Percentiles rank a stretch among this genome's conserved stretches.
phyloP scores from a whole-genome alignment of 305 asterid species.

The Euphrasia arctica region DNA sequence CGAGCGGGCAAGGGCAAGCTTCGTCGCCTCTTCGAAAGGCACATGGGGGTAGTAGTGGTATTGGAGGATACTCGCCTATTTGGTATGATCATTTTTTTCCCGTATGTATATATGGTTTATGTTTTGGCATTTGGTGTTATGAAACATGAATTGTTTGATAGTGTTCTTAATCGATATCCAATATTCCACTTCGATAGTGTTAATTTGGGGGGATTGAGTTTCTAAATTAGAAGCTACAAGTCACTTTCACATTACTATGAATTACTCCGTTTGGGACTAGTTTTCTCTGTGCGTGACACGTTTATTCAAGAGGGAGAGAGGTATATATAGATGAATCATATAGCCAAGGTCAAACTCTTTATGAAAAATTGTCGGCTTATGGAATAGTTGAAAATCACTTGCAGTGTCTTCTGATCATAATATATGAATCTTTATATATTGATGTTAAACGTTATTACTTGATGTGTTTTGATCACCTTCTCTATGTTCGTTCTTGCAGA shows the following conservation, averaged over 20 bases:
- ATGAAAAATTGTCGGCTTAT: too few relatives aligned
- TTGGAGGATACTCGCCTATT: slow-evolving; percentile 37
- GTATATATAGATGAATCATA: not conserved
- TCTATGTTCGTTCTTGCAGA: slow-evolving; percentile 36
- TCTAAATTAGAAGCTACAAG: not conserved
- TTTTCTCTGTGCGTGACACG: not conserved
- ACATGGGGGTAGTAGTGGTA: slow-evolving; percentile 28
- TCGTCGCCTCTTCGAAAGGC: slow-evolving; percentile 33
- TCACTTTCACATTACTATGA: not conserved
- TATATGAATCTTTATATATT: not conserved
- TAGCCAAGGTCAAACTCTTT: not conserved
- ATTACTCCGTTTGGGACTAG: not conserved
- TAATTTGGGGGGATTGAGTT: not conserved
- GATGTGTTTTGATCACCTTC: slow-evolving; percentile 26
- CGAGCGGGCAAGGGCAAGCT: slow-evolving; percentile 33
- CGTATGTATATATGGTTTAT: not conserved
- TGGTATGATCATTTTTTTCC: slow-evolving; percentile 60
- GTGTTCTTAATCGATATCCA: not conserved
- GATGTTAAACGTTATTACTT: slow-evolving; percentile 5
- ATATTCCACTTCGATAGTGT: not conserved
- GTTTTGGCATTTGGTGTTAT: not conserved
- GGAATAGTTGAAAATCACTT: not conserved
- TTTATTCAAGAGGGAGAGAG: not conserved
- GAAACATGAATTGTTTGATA: not conserved
- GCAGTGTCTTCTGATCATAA: not conserved